Conservation (phyloP, 1,139 yeast species). For the Yueomyces sp. region DNA sequence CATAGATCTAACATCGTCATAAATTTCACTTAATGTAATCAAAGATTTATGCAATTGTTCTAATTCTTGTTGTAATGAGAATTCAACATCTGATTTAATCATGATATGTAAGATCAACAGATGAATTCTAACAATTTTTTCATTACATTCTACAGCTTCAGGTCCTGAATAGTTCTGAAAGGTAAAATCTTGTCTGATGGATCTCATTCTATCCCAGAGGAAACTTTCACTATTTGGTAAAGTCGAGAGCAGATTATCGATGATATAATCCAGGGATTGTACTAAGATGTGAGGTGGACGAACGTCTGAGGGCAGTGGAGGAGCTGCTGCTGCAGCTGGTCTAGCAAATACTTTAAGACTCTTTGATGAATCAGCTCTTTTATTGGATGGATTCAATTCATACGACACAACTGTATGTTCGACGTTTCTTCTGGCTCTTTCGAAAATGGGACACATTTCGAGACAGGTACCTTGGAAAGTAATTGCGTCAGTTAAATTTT, state of each 20-base stretch:
- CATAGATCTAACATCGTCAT: constrained; percentile 61
- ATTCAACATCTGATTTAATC: constrained; percentile 68
- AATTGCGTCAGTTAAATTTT: constrained; percentile 77
- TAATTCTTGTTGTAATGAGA: constrained; percentile 87
- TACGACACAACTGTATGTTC: constrained; percentile 77
- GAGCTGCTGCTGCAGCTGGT: constrained; percentile 98
- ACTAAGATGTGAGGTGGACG: constrained; percentile 75
- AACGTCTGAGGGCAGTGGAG: constrained; percentile 94
- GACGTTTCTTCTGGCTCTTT: constrained; percentile 74
- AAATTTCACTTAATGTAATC: constrained; percentile 81
- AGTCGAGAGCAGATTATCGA: constrained; percentile 46
- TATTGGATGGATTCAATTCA: constrained; percentile 51
- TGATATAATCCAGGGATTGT: constrained; percentile 54
- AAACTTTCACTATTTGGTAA: constrained; percentile 84
- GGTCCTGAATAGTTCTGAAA: constrained; percentile 90
- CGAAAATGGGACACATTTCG: constrained; percentile 93
- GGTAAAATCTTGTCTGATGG: constrained; percentile 93
- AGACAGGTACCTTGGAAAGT: constrained; percentile 75
- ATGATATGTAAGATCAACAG: constrained; percentile 70
- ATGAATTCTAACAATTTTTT: constrained; percentile 82
- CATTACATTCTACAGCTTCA: constrained; percentile 89
- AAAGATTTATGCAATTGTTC: constrained; percentile 90
- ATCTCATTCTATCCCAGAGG: constrained; percentile 98
- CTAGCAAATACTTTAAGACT: constrained; percentile 92
- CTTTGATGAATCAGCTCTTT: constrained; percentile 44